These are phyloP conservation scores for Zasmidium angulare DNA, from an alignment of 2,329 filamentous ascomycete species.

Conservation along the genomic window DNA sequence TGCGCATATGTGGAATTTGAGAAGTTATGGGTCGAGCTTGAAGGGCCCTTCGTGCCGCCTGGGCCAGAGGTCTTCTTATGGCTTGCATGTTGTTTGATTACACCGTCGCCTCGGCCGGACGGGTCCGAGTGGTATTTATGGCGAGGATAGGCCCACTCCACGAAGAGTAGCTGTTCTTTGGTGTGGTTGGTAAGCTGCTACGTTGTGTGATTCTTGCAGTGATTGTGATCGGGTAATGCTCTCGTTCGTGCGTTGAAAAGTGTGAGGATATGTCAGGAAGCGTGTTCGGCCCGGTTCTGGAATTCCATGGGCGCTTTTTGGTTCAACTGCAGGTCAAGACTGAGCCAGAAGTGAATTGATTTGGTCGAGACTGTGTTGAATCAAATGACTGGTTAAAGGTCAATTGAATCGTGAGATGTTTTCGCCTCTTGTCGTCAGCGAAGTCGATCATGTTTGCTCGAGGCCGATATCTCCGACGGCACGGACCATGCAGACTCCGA, in stretches of 20 bases:
- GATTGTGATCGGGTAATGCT: neutral
- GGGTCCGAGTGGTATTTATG: neutral
- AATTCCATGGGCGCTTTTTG: no score
- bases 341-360: no score
- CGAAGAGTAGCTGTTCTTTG: neutral
- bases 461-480: no score
- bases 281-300: neutral
- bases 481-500: no score
- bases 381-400: no score
- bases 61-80: neutral
- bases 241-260: neutral
- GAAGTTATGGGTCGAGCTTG: neutral
- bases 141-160: neutral
- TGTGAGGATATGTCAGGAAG: neutral
- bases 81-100: neutral
- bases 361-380: no score
- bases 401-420: no score
- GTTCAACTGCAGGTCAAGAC: no score
- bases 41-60: neutral
- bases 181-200: neutral
- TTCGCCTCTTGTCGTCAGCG: no score
- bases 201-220: neutral
- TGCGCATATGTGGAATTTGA: neutral
- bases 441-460: no score
- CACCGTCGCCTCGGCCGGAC: neutral